Evolutionary conservation across 1,284 basidiomycete genomes (phyloP), one percentile per base, ranked within the genome.

Genomic region (Malassezia cuniculi): DNA sequence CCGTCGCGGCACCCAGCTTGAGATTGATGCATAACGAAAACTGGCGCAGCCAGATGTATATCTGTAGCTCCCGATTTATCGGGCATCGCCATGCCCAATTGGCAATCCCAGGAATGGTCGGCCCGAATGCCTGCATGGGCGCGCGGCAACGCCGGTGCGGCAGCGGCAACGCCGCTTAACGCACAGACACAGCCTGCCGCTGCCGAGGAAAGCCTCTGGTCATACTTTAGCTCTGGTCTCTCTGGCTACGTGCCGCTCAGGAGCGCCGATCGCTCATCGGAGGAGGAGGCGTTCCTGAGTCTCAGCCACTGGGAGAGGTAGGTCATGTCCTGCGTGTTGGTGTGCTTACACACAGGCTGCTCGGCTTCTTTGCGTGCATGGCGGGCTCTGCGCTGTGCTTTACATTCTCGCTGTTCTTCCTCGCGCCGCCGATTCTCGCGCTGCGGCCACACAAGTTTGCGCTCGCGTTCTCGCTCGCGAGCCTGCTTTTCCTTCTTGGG

Each of bases 321-420:
- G 32, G 57, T 50, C 5, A 7, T n/a, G 11, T 18, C 4, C 6
- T 10, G 19, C 16, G 7, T 19, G 17, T 18, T 19, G 5, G 32
- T 12, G 8, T 8, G 12, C 33, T 28, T 12, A 30, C 21, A 29
- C 31, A 8, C 34, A 60, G 56, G 55, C 74, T 97, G 54, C 71
- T 95, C 6, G 90, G 86, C n/a, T 99, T 99, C 68, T 76, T 85
- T 36, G 82, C 78, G 18, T 95, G 89, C 64, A 71, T 90, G 32
- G 71, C 83, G 14, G 90, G 90, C 8, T 87, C 87, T 5, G 79
- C 78, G 27, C 82, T 89, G 1, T 97, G 90, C 71, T 97, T 99
- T 74, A 79, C 85, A 48, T 81, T 97, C 36, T 79, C 86, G 11
- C 97, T 97, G 72, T 67, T 95, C 47, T 87, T 69, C 35, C 66